Evolutionary conservation across 2,329 filamentous ascomycete genomes (phyloP).

Genomic region (Monosporascus sp.): DNA sequence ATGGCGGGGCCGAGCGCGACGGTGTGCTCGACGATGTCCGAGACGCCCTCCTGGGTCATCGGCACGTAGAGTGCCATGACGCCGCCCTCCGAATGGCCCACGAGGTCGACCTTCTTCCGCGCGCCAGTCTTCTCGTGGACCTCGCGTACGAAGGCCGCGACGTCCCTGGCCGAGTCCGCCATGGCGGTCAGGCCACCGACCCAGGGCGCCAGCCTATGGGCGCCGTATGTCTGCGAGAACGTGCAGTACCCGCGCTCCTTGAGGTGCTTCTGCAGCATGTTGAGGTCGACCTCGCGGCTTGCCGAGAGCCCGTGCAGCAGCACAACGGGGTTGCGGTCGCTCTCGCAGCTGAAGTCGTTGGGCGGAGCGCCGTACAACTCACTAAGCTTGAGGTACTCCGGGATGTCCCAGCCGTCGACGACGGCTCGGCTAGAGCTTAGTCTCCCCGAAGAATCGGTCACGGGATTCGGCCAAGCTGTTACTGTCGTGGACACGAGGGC

Average conservation of each 20-base stretch:
- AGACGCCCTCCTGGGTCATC: conserved; percentile 20
- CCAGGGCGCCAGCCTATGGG: conserved; percentile 29
- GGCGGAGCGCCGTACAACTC: conserved; percentile 18
- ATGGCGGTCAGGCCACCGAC: conserved; percentile 34
- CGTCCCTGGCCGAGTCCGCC: conserved; percentile 31
- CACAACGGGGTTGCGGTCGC: conserved; percentile 34
- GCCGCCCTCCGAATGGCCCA: conserved; percentile 39
- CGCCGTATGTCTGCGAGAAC: conserved; percentile 36
- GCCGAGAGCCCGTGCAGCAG: conserved; percentile 39
- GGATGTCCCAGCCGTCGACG: conserved; percentile 3
- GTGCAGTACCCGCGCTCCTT: conserved; percentile 35
- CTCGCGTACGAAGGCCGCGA: conserved; percentile 33
- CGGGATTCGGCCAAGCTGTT: not conserved
- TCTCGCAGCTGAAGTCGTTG: conserved; percentile 21
- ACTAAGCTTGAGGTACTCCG: conserved; percentile 12
- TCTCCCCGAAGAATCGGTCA: not conserved
- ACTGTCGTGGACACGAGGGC: not conserved
- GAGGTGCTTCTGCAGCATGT: conserved; percentile 21
- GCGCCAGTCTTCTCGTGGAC: conserved; percentile 31
- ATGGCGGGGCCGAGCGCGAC: conserved; percentile 21
- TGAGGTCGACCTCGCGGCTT: conserved; percentile 19
- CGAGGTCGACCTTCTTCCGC: conserved; percentile 30
- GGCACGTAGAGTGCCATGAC: conserved; percentile 32
- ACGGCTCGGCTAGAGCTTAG: not conserved
- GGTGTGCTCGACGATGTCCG: conserved; percentile 19